Conservation (phyloP, 768 basidiomycete species). For the Tylopilus vinaceipallidus region DNA sequence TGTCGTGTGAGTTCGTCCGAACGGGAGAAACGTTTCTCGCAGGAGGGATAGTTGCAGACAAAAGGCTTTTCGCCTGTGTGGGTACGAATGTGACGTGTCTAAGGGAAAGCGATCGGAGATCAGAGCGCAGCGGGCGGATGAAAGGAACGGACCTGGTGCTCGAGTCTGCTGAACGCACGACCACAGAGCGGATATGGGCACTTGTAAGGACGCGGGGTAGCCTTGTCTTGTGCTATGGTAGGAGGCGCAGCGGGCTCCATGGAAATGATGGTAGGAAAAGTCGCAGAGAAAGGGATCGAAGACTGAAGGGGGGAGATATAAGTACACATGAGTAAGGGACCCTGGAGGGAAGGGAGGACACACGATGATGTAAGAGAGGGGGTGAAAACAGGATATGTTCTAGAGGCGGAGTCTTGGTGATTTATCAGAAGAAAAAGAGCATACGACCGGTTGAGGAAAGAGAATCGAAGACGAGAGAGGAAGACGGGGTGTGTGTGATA, state of each 20-base stretch:
- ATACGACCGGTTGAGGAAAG: conserved; percentile 22
- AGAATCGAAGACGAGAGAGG: conserved; percentile 18
- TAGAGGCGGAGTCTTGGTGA: conserved; percentile 14
- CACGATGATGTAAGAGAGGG: conserved; percentile 20
- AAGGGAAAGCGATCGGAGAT: conserved; percentile 16
- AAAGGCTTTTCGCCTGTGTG: conserved; percentile 99
- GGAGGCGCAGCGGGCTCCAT: conserved; percentile 23
- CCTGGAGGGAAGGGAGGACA: conserved; percentile 18
- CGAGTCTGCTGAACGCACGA: conserved; percentile 92
- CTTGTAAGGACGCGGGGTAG: conserved; percentile 81
- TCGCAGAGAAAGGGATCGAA: conserved; percentile 11
- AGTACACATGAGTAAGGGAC: conserved; percentile 25
- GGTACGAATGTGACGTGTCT: conserved; percentile 98
- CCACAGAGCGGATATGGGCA: conserved; percentile 91
- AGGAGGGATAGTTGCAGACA: conserved; percentile 85
- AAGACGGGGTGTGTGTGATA: conserved; percentile 26
- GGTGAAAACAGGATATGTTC: conserved; percentile 16
- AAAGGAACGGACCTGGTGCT: conserved; percentile 75
- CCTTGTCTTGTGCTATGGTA: conserved; percentile 35
- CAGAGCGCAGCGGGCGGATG: conserved; percentile 11
- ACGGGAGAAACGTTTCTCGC: conserved; percentile 97
- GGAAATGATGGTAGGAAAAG: conserved; percentile 12
- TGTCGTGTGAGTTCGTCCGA: conserved; percentile 99
- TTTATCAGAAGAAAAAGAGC: conserved; percentile 21
- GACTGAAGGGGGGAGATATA: conserved; percentile 28